Conservation (phyloP, 768 basidiomycete species). For the Auriscalpium vulgare region DNA sequence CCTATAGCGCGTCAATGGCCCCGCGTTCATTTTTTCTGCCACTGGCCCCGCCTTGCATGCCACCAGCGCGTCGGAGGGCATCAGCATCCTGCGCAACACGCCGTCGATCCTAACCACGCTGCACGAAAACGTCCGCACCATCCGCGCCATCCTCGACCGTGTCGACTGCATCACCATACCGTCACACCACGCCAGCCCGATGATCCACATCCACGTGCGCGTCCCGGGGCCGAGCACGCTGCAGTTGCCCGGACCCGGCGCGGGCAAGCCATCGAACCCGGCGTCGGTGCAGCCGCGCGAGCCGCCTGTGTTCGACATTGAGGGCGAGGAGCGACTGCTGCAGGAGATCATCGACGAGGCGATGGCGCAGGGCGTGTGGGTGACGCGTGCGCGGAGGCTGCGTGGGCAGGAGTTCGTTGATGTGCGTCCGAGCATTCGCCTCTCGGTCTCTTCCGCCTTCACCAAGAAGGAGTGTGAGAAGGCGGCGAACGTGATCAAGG, state of each 20-base stretch:
- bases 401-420: slow-evolving; percentile 80
- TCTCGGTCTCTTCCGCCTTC: slow-evolving; percentile 74
- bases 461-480: slow-evolving; percentile 91
- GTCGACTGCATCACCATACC: slow-evolving; percentile 80
- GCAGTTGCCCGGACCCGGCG: slow-evolving; percentile 16
- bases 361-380: slow-evolving; percentile 70
- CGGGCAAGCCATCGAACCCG: slow-evolving; percentile 42
- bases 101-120: slow-evolving; percentile 71
- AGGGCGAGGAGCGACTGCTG: slow-evolving; percentile 67
- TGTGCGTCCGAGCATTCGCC: slow-evolving; percentile 72
- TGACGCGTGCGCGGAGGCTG: slow-evolving; percentile 79
- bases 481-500: slow-evolving; percentile 67
- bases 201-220: slow-evolving; percentile 77
- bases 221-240: slow-evolving; percentile 20
- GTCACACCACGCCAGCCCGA: slow-evolving; percentile 77
- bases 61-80: slow-evolving; percentile 80
- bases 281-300: slow-evolving; percentile 39
- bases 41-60: slow-evolving; percentile 87
- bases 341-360: slow-evolving; percentile 93
- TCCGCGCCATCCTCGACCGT: slow-evolving; percentile 76
- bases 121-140: slow-evolving; percentile 71
- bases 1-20: slow-evolving; percentile 84
- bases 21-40: slow-evolving; percentile 94
- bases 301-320: slow-evolving; percentile 41
- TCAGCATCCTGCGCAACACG: slow-evolving; percentile 66